These are phyloP conservation scores for Epithemia pelagica DNA, from an alignment of 108 stramenopile genomes.

Conservation along the genomic window DNA sequence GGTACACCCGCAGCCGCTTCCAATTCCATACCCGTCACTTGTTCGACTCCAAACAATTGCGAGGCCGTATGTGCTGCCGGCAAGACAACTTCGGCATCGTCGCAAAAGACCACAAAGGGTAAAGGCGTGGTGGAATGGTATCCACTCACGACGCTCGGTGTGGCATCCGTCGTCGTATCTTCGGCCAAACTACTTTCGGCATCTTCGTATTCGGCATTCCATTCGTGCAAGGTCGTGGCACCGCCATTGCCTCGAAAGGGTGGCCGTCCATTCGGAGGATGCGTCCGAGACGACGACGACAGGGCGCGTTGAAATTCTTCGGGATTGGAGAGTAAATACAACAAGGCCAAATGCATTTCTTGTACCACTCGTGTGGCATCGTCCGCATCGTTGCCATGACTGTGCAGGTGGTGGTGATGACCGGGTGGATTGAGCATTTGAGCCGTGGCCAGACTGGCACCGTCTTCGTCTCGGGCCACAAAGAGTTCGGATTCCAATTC, in stretches of 20 bases:
- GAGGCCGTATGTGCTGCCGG: constrained; percentile 80
- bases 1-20: constrained; percentile 81
- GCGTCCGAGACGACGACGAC: constrained; percentile 19
- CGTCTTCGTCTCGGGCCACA: background rate
- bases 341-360: constrained; percentile 58
- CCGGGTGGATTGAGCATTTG: background rate
- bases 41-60: constrained; percentile 84
- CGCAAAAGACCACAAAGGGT: constrained; percentile 75
- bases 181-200: constrained; percentile 22
- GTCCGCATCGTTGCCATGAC: background rate
- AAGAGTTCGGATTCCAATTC: background rate
- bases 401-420: background rate
- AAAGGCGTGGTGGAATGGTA: constrained; percentile 41
- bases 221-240: constrained; percentile 46
- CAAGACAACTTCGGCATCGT: constrained; percentile 81
- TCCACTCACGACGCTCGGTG: background rate
- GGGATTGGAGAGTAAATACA: constrained; percentile 65
- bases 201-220: constrained; percentile 62
- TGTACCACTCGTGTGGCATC: constrained; percentile 72
- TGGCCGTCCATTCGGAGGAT: constrained; percentile 23
- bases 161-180: background rate
- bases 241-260: constrained; percentile 18
- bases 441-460: background rate
- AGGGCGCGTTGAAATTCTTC: constrained; percentile 72
- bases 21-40: constrained; percentile 74